These are phyloP conservation scores for Heliamphora pulchella DNA, from an alignment of 179 eudicot species.

Conservation along the genomic window DNA sequence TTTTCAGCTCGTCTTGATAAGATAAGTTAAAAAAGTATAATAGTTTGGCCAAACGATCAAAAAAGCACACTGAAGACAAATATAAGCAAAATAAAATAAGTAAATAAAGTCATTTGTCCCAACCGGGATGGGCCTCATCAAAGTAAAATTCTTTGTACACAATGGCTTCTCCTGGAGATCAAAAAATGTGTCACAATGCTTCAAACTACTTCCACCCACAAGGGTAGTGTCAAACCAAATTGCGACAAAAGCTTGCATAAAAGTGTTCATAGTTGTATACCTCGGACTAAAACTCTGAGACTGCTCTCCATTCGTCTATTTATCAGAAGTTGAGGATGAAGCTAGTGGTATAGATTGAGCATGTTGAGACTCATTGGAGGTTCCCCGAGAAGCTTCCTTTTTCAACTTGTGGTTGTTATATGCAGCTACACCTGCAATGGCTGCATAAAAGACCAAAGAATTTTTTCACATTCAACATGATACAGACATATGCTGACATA, in stretches of 20 bases:
- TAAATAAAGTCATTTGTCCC: too few relatives aligned
- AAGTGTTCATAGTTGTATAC: constrained; percentile 3
- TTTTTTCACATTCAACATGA: not conserved
- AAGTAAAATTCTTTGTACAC: not conserved
- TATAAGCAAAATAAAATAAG: too few relatives aligned
- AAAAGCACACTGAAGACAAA: too few relatives aligned
- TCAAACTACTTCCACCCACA: not conserved
- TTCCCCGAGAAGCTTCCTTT: constrained; percentile 55
- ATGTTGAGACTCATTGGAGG: constrained; percentile 31
- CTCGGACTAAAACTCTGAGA: constrained; percentile 4
- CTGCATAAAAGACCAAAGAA: constrained; percentile 34
- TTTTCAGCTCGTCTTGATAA: too few relatives aligned
- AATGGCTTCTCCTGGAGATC: not conserved
- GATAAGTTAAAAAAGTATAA: too few relatives aligned
- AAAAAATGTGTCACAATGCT: not conserved
- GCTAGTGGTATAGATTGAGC: constrained; percentile 47
- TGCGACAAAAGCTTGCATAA: not conserved
- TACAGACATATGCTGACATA: not conserved
- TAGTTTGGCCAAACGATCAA: too few relatives aligned
- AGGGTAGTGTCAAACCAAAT: not conserved
- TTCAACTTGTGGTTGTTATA: constrained; percentile 83
- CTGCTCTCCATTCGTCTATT: constrained; percentile 13
- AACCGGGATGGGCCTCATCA: not conserved
- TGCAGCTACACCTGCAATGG: constrained; percentile 90
- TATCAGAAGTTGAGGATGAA: constrained; percentile 33